Percentiles rank a stretch among this genome's conserved stretches.
Conservation (phyloP, 2,329 filamentous ascomycete genomes). For the Westerdykella sp. region DNA sequence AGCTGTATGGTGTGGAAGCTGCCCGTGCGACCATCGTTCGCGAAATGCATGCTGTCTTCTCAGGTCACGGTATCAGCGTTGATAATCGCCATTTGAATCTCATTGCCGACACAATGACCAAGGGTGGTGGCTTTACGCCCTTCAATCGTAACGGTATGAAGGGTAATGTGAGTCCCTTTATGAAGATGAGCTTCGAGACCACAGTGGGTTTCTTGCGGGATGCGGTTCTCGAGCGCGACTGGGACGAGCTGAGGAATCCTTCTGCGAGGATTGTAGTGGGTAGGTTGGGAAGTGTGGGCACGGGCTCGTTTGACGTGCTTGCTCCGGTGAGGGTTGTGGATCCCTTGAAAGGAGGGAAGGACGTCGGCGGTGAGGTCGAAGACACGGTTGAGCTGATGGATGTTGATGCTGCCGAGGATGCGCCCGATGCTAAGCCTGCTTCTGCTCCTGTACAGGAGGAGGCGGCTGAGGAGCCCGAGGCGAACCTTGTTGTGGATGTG, state of each 20-base stretch:
- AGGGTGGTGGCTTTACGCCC: conserved; percentile 77
- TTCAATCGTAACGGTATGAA: conserved; percentile 89
- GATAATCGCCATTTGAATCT: conserved; percentile 89
- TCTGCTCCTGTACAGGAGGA: no score
- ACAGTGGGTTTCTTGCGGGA: conserved; percentile 91
- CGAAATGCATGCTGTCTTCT: conserved; percentile 81
- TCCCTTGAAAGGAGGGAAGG: conserved; percentile 17
- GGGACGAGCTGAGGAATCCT: conserved; percentile 79
- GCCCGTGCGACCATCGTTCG: conserved; percentile 79
- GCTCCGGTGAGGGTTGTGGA: conserved; percentile 26
- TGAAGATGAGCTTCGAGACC: conserved; percentile 99
- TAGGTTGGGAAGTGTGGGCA: conserved; percentile 73
- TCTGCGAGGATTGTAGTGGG: conserved; percentile 86
- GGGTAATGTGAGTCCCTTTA: conserved; percentile 81
- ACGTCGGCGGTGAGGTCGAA: conserved; percentile 2
- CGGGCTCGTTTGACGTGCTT: conserved; percentile 85
- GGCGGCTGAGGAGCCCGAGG: no score
- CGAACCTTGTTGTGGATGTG: no score
- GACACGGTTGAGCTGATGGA: conserved; percentile 10
- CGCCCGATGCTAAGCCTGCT: no score
- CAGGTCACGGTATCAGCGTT: conserved; percentile 83
- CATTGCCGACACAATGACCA: conserved; percentile 97
- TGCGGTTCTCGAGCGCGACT: conserved; percentile 82
- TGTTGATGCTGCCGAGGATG: conserved; percentile 5
- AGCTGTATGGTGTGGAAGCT: conserved; percentile 87